phyloP scores from a whole-genome alignment of 192 early-diverging fungal species.

The Mortierella hygrophila region DNA sequence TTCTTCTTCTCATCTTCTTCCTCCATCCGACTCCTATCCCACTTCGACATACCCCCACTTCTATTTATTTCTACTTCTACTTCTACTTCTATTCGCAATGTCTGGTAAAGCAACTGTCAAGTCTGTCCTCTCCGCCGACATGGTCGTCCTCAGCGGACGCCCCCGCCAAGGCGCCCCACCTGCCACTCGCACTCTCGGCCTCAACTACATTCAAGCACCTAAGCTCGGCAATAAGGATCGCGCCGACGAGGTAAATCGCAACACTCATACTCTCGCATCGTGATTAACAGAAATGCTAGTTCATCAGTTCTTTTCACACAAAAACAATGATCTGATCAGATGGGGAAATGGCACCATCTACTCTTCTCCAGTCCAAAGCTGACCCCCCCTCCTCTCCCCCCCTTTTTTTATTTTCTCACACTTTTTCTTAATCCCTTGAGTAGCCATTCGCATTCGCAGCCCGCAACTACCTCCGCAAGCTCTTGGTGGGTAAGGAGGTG shows the following conservation, averaged over 20 bases:
- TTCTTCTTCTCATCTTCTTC: constrained; percentile 10
- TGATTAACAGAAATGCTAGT: not conserved
- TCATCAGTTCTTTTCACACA: not conserved
- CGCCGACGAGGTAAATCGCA: constrained; percentile 85
- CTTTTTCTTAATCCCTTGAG: not conserved
- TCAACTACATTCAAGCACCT: constrained; percentile 87
- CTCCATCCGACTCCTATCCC: not conserved
- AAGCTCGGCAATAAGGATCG: constrained; percentile 85
- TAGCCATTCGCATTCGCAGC: constrained; percentile 87
- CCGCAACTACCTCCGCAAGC: constrained; percentile 89
- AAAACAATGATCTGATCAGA: constrained; percentile 33
- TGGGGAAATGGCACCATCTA: constrained; percentile 5
- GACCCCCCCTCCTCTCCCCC: not conserved
- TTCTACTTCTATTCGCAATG: constrained; percentile 39
- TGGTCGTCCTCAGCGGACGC: constrained; percentile 87
- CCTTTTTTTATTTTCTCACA: not conserved
- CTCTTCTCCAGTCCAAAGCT: not conserved
- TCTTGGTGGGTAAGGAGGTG: constrained; percentile 92
- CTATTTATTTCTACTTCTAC: constrained; percentile 8
- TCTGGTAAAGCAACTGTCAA: constrained; percentile 84
- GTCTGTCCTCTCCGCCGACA: constrained; percentile 92
- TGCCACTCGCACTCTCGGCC: constrained; percentile 85
- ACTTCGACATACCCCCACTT: constrained; percentile 1
- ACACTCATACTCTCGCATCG: not conserved
- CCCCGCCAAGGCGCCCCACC: constrained; percentile 85